Evolutionary conservation across 345 rosid genomes (phyloP).

Genomic region (Eucalyptus tenuipes): DNA sequence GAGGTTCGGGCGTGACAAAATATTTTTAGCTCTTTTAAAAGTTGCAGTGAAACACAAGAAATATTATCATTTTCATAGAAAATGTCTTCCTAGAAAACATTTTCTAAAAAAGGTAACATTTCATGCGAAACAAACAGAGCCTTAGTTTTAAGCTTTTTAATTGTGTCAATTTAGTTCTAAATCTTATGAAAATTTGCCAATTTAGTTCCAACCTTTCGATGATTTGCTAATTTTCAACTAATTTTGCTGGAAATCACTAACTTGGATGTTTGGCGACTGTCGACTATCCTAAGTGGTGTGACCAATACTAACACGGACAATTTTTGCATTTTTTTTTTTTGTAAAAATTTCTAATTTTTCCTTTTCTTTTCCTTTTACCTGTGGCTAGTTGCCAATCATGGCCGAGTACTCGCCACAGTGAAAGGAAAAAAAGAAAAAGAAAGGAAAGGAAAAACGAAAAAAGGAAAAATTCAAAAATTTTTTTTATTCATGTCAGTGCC

Average conservation of each 20-base stretch:
- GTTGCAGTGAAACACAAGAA: too few species aligned
- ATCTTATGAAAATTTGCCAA: too few species aligned
- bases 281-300: accelerated
- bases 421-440: neutral
- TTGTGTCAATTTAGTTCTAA: accelerated
- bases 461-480: accelerated
- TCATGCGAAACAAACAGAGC: accelerated
- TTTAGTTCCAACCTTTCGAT: too few species aligned
- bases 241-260: too few species aligned
- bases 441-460: neutral
- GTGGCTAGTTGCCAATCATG: neutral
- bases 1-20: too few species aligned
- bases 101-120: neutral
- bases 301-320: accelerated
- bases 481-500: accelerated
- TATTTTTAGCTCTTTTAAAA: neutral
- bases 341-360: neutral
- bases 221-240: too few species aligned
- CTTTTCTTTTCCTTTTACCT: neutral
- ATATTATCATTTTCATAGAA: neutral
- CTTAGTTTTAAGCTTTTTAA: too few species aligned
- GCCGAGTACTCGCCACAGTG: accelerated
- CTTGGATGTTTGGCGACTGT: too few species aligned
- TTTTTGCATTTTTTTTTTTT: too few species aligned
- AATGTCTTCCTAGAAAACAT: too few species aligned